phyloP scores from a whole-genome alignment of 495 filamentous ascomycete genomes.

The Podospora anserina region DNA sequence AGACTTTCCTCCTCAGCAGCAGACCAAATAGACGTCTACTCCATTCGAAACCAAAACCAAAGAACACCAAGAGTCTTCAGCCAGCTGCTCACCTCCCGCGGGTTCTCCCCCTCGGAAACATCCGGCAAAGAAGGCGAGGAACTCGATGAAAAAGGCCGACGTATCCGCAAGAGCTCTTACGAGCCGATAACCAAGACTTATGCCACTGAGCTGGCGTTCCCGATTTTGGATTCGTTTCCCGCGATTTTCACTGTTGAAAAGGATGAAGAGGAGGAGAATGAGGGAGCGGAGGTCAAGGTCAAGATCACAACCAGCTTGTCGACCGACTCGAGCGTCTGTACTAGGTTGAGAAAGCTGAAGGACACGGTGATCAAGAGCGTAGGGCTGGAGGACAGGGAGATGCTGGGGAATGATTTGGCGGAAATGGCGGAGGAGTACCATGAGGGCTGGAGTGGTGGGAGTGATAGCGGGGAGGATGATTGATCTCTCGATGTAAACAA shows the following conservation, averaged over 20 bases:
- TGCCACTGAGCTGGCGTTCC: conserved; percentile 57
- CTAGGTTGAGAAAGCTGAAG: conserved; percentile 64
- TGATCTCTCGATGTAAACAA: conserved; percentile 6
- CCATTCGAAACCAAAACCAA: conserved; percentile 16
- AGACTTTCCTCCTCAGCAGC: conserved; percentile 22
- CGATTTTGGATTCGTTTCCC: conserved; percentile 80
- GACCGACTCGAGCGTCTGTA: conserved; percentile 66
- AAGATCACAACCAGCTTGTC: conserved; percentile 65
- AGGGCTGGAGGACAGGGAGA: conserved; percentile 75
- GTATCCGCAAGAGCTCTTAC: conserved; percentile 20
- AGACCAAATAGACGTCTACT: conserved; percentile 25
- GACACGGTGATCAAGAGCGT: conserved; percentile 54
- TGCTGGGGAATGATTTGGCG: conserved; percentile 74
- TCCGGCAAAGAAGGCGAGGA: conserved; percentile 23
- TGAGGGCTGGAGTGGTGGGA: conserved; percentile 84
- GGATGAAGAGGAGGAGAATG: neutral
- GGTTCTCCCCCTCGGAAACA: conserved; percentile 17
- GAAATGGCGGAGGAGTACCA: conserved; percentile 85
- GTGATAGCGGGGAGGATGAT: conserved; percentile 76
- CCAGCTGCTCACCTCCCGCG: conserved; percentile 28
- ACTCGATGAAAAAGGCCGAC: conserved; percentile 12
- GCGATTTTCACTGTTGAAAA: conserved; percentile 50
- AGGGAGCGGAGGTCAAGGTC: conserved; percentile 29
- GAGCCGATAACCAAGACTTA: conserved; percentile 30
- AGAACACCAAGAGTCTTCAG: conserved; percentile 28